Conservation (phyloP, 192 early-diverging fungal species). For the Coemansia aciculifera region DNA sequence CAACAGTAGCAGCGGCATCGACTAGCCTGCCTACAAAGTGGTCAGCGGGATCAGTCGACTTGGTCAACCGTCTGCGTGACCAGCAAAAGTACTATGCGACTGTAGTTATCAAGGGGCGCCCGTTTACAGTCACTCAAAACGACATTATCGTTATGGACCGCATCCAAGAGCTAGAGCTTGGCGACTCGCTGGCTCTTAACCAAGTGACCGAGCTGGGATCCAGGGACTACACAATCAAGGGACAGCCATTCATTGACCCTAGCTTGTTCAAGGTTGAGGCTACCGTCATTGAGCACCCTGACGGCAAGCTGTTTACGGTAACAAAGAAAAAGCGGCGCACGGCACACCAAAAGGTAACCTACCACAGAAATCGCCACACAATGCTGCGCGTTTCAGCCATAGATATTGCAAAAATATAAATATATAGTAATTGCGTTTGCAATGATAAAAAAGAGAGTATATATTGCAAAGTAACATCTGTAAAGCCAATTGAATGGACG, state of each 20-base stretch:
- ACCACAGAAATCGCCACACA: conserved; percentile 72
- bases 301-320: conserved; percentile 68
- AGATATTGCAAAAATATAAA: conserved; percentile 57
- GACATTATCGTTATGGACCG: conserved; percentile 84
- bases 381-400: conserved; percentile 72
- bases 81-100: conserved; percentile 81
- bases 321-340: conserved; percentile 83
- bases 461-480: no score
- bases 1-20: conserved; percentile 9
- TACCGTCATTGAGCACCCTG: conserved; percentile 86
- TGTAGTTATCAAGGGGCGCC: conserved; percentile 83
- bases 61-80: conserved; percentile 57
- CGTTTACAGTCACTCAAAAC: conserved; percentile 83
- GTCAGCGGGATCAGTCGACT: conserved; percentile 30
- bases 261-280: conserved; percentile 76
- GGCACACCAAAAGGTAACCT: conserved; percentile 66
- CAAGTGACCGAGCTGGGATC: conserved; percentile 84
- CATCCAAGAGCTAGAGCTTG: conserved; percentile 80
- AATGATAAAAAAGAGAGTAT: not conserved
- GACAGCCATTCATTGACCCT: conserved; percentile 79
- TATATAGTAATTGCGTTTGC: not conserved
- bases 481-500: no score
- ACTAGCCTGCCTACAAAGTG: conserved; percentile 18
- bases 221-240: conserved; percentile 80
- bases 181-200: conserved; percentile 85